A percentile compares a stretch with the other conserved stretches of the same genome.
phyloP scores from a whole-genome alignment of 2,329 filamentous ascomycete species.

The Berkeleyomyces basicola region DNA sequence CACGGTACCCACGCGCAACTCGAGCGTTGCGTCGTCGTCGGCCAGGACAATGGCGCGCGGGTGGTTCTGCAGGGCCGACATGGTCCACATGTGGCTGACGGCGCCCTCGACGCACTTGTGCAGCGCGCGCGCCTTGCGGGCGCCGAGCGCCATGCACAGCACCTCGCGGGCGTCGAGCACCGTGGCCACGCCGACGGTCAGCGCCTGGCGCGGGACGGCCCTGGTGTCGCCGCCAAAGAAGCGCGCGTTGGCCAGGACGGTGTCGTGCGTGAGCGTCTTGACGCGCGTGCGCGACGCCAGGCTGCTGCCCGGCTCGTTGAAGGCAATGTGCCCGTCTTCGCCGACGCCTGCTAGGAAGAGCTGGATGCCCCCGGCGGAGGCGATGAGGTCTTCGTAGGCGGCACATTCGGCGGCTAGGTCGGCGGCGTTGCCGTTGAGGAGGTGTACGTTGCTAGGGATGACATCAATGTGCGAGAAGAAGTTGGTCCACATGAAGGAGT shows the following conservation, averaged over 20 bases:
- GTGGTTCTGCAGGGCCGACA: conserved; percentile 66
- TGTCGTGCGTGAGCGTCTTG: conserved; percentile 77
- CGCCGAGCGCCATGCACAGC: conserved; percentile 65
- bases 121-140: conserved; percentile 64
- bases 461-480: conserved; percentile 80
- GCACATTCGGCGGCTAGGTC: conserved; percentile 64
- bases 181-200: conserved; percentile 74
- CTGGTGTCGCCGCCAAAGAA: conserved; percentile 64
- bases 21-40: conserved; percentile 62
- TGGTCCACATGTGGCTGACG: conserved; percentile 82
- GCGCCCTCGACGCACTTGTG: conserved; percentile 68
- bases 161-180: conserved; percentile 69
- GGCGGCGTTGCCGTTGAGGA: conserved; percentile 63
- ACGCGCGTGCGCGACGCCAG: conserved; percentile 63
- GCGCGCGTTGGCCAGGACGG: conserved; percentile 67
- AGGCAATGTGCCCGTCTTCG: conserved; percentile 75
- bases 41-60: conserved; percentile 68
- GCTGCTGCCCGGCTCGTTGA: conserved; percentile 77
- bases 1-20: conserved; percentile 58
- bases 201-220: conserved; percentile 62
- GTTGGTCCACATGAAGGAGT: conserved; percentile 86
- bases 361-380: conserved; percentile 59
- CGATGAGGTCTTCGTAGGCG: conserved; percentile 65
- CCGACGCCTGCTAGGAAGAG: conserved; percentile 75
- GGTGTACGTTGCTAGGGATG: conserved; percentile 66